A percentile compares a stretch with the other conserved stretches of the same genome.
phyloP scores from a whole-genome alignment of 2,329 filamentous ascomycete genomes.

The Xylaria sp. region DNA sequence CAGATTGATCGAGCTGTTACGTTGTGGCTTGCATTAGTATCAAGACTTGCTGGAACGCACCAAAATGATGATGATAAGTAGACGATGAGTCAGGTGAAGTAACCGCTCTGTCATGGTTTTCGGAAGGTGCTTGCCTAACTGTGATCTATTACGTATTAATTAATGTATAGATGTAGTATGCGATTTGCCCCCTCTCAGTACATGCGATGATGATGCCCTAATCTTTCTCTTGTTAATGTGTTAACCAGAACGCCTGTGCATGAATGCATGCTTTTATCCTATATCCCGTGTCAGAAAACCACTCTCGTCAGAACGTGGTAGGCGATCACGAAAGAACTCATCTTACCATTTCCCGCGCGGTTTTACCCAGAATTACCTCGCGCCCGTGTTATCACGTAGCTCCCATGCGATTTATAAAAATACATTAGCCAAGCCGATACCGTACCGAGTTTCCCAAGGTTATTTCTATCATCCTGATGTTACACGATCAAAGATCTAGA shows the following conservation, averaged over 20 bases:
- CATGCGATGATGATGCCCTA: neutral
- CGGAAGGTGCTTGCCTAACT: neutral
- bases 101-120: neutral
- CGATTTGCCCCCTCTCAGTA: neutral
- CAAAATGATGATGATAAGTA: too few relatives aligned
- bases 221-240: neutral
- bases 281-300: neutral
- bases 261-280: constrained; percentile 7
- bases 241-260: neutral
- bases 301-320: neutral
- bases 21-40: neutral
- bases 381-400: neutral
- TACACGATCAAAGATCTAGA: neutral
- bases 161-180: constrained; percentile 13
- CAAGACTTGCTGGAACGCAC: neutral
- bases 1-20: neutral
- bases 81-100: too few relatives aligned
- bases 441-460: neutral
- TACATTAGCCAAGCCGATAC: neutral
- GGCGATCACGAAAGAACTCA: neutral
- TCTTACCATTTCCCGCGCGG: neutral
- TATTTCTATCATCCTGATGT: neutral
- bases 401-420: neutral
- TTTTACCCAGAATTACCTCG: neutral
- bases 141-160: constrained; percentile 4